Evolutionary conservation across 2,329 filamentous ascomycete genomes (phyloP).

Genomic region (Simplicillium sp.): DNA sequence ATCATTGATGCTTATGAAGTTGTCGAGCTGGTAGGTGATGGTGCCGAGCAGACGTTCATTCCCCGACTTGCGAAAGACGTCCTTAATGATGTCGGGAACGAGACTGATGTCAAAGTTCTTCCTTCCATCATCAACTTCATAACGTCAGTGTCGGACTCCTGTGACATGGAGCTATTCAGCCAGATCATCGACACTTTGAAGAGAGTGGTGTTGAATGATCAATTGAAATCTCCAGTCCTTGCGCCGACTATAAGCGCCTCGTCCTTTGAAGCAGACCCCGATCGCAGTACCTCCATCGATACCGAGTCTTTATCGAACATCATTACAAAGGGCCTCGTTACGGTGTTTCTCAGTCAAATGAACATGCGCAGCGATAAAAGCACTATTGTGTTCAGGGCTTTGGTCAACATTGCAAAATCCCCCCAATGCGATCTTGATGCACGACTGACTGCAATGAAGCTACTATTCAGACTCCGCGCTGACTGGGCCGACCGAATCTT

Average conservation of each 20-base stretch:
- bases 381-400: conserved; percentile 47
- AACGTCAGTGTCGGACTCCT: conserved; percentile 52
- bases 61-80: conserved; percentile 51
- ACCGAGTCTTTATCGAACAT: conserved; percentile 55
- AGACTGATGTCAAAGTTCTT: conserved; percentile 56
- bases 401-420: conserved; percentile 55
- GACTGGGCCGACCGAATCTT: conserved; percentile 73
- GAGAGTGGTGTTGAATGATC: conserved; percentile 39
- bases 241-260: conserved; percentile 15
- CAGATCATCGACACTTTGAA: conserved; percentile 44
- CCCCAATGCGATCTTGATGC: conserved; percentile 55
- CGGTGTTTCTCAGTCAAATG: conserved; percentile 68
- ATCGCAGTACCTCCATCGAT: conserved; percentile 11
- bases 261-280: conserved; percentile 11
- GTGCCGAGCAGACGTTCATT: conserved; percentile 48
- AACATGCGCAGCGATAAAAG: conserved; percentile 57
- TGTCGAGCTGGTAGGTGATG: conserved; percentile 46
- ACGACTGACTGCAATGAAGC: conserved; percentile 64
- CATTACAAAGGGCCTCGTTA: conserved; percentile 60
- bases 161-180: conserved; percentile 48
- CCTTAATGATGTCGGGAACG: conserved; percentile 49
- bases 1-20: conserved; percentile 52
- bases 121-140: conserved; percentile 56
- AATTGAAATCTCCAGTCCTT: conserved; percentile 30
- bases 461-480: conserved; percentile 74